Percentiles rank a stretch among this genome's conserved stretches.
Conservation (phyloP, 2,329 filamentous ascomycete genomes). For the Trichophyton benhamiae region DNA sequence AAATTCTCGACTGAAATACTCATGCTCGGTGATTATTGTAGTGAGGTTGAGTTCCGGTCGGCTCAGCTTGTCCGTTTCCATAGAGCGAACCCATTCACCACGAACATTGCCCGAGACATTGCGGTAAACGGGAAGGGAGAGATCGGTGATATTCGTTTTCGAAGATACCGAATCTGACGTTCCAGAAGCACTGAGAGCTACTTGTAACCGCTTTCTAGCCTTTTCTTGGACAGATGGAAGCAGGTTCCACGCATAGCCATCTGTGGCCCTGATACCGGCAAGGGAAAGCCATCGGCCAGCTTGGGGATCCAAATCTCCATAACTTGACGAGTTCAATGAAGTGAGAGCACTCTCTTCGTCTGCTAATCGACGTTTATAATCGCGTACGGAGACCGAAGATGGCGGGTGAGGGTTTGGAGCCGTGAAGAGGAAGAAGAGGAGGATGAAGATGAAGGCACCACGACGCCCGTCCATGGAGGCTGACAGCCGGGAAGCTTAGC, state of each 20-base stretch:
- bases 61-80: slow-evolving; percentile 29
- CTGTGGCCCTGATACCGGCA: slow-evolving; percentile 61
- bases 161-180: slow-evolving; percentile 17
- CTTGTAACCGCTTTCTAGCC: slow-evolving; percentile 45
- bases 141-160: slow-evolving; percentile 21
- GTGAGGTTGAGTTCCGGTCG: slow-evolving; percentile 50
- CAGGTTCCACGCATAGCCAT: slow-evolving; percentile 68
- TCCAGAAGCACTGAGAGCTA: slow-evolving; percentile 23
- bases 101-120: slow-evolving; percentile 66
- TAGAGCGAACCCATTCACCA: slow-evolving; percentile 59
- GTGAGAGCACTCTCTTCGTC: slow-evolving; percentile 41
- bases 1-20: slow-evolving; percentile 57
- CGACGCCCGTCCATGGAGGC: slow-evolving; percentile 37
- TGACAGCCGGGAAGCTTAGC: slow-evolving; percentile 12
- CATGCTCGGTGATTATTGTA: slow-evolving; percentile 50
- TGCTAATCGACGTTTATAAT: slow-evolving; percentile 36
- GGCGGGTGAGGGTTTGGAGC: slow-evolving; percentile 36
- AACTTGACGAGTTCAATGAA: slow-evolving; percentile 39
- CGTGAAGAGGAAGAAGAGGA: slow-evolving; percentile 43
- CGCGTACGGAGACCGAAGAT: slow-evolving; percentile 30
- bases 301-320: slow-evolving; percentile 40
- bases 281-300: slow-evolving; percentile 51
- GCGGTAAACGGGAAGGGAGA: slow-evolving; percentile 51
- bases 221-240: slow-evolving; percentile 53
- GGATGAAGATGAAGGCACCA: slow-evolving; percentile 38